These are phyloP conservation scores for Ustilago hordei DNA, from an alignment of 1,284 basidiomycete species.

Conservation along the genomic window DNA sequence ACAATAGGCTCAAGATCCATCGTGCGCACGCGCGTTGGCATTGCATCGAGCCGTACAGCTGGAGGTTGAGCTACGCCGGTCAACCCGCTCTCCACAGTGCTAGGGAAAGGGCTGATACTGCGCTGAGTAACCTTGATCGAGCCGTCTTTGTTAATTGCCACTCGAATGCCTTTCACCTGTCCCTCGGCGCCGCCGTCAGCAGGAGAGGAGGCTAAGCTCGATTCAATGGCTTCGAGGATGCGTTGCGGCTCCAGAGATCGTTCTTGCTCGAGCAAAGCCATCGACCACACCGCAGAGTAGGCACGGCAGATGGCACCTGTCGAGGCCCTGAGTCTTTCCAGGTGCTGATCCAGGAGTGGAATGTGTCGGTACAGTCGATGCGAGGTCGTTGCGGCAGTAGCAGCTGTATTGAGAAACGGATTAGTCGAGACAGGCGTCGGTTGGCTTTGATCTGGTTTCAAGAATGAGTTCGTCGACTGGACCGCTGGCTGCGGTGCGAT, in stretches of 20 bases:
- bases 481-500: neutral
- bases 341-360: constrained; percentile 33
- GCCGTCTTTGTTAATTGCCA: constrained; percentile 34
- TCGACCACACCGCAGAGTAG: constrained; percentile 37
- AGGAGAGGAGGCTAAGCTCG: constrained; percentile 8
- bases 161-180: constrained; percentile 40
- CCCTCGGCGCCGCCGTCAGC: neutral
- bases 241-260: constrained; percentile 19
- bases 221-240: constrained; percentile 41
- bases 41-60: constrained; percentile 32
- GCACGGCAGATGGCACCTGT: constrained; percentile 48
- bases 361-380: constrained; percentile 43
- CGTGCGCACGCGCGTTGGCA: constrained; percentile 39
- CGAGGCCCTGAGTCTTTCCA: constrained; percentile 36
- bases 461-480: constrained; percentile 38
- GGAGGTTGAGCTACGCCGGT: constrained; percentile 12
- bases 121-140: constrained; percentile 36
- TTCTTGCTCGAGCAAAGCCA: constrained; percentile 31
- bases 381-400: neutral
- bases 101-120: constrained; percentile 34
- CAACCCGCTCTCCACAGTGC: constrained; percentile 12
- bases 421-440: constrained; percentile 15
- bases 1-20: constrained; percentile 50
- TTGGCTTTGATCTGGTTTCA: constrained; percentile 11
- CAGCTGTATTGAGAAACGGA: constrained; percentile 22